Percentiles rank a stretch among this genome's conserved stretches.
Evolutionary conservation across 2,329 filamentous ascomycete species (phyloP).

Genomic region (Hypoxylon sp.): DNA sequence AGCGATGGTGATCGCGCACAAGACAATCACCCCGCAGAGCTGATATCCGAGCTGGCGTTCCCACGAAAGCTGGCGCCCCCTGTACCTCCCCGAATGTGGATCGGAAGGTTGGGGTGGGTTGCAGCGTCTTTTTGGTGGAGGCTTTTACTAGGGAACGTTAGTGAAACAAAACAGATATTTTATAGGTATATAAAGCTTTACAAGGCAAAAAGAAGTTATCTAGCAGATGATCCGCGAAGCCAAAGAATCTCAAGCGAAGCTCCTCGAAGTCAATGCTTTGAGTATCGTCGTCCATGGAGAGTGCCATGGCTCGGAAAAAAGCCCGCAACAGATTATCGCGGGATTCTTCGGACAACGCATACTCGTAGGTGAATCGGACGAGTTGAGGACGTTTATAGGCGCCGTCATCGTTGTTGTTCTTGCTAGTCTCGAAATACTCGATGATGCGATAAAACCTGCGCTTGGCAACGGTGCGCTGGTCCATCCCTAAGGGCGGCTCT

Average conservation of each 20-base stretch:
- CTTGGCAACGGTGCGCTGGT: conserved; percentile 25
- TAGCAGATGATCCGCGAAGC: conserved; percentile 41
- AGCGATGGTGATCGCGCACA: conserved; percentile 43
- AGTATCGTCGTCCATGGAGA: conserved; percentile 29
- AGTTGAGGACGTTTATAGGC: conserved; percentile 39
- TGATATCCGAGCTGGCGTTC: conserved; percentile 40
- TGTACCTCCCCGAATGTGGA: conserved; percentile 37
- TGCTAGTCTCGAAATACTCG: conserved; percentile 28
- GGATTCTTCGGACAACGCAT: conserved; percentile 39
- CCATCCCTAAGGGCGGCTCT: conserved; percentile 21
- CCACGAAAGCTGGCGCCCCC: conserved; percentile 28
- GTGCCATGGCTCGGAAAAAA: conserved; percentile 39
- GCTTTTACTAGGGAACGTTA: conserved; percentile 39
- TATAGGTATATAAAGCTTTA: conserved; percentile 18
- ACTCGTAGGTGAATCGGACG: conserved; percentile 41
- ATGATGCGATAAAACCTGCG: conserved; percentile 35
- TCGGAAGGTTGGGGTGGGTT: conserved; percentile 40
- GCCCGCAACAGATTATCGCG: conserved; percentile 40
- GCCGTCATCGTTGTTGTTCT: conserved; percentile 16
- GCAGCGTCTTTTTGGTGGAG: conserved; percentile 39
- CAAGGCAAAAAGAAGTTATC: conserved; percentile 43
- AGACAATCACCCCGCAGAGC: conserved; percentile 42
- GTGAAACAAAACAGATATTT: conserved; percentile 5
- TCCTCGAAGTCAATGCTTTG: conserved; percentile 29
- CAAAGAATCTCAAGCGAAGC: conserved; percentile 28